Base-by-base conservation (phyloP, 2,329 filamentous ascomycete species). In the Ilyonectria mors-panacis region DNA sequence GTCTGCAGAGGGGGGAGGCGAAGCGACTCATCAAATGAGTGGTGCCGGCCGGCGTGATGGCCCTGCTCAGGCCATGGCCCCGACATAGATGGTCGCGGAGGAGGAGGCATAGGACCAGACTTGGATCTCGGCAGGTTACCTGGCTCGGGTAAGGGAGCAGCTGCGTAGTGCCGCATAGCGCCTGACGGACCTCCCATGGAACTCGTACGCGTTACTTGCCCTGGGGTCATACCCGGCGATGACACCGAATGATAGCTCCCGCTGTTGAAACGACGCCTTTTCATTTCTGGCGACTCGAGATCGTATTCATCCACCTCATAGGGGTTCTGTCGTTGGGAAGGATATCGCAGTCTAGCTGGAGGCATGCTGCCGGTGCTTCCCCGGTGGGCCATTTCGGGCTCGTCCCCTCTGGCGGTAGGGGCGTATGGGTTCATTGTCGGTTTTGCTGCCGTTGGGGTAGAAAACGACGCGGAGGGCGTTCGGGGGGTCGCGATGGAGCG, bases 401-500 rank as follows among this genome's bases (percentile, higher is more conserved):
- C 75, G 15, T 75, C 69, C 6, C 68, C 70, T 60, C 70, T 68
- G 5, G 70, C 57, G 3, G 68, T 61, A 1, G 74, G 68, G 10
- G 72, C 54, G 30, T 76, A 75, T 6, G 76, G 69, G 23, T 72
- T 69, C 35, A 71, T 66, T 21, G 51, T 55, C 50, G 70, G 66
- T 37, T 74, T 78, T 17, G 77, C 73, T 8, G 79, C 75, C 3
- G 81, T 77, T 3, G 82, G 75, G 4, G 74, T 79, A 19, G 79
- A 75, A 60, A 83, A 83, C 1, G 86, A 84, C 3, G 84, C 86
- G 17, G 81, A 86, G 0, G 90, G 88, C 9, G 89, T 91, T 44
- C 85, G 85, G 1, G 90, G 89, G 6, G 89, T 89, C 58, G 87
- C 86, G 74, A 91, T 89, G 75, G 86, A 90, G 12, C 89, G 85